Conservation (phyloP, 257 asterid genomes). For the Nicotiana noctiflora region DNA sequence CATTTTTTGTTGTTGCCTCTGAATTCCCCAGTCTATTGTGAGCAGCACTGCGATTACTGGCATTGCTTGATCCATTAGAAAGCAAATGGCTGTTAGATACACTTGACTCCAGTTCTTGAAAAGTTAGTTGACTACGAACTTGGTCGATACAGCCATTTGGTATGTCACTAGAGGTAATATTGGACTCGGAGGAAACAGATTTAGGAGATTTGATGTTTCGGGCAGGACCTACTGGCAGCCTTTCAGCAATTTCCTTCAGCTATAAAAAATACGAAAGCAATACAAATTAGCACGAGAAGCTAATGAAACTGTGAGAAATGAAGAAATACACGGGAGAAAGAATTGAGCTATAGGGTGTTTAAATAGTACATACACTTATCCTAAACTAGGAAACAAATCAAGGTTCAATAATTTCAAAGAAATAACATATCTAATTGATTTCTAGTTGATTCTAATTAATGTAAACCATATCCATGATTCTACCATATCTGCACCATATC, state of each 20-base stretch:
- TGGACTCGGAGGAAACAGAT: conserved; percentile 39
- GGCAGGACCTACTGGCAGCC: conserved; percentile 87
- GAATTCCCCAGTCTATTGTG: conserved; percentile 40
- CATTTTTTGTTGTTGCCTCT: conserved; percentile 51
- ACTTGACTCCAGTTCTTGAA: conserved; percentile 51
- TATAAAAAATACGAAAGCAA: conserved; percentile 17
- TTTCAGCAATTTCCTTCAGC: conserved; percentile 98
- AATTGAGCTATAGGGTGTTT: too few relatives aligned
- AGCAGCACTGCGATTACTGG: conserved; percentile 43
- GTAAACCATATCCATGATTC: not conserved
- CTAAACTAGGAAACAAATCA: too few relatives aligned
- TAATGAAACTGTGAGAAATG: not conserved
- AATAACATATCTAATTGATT: too few relatives aligned
- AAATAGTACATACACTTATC: too few relatives aligned
- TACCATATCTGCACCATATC: not conserved
- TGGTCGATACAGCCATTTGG: conserved; percentile 47
- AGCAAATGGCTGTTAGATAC: conserved; percentile 41
- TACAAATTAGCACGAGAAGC: conserved; percentile 14
- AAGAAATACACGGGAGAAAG: not conserved
- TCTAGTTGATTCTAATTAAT: not conserved
- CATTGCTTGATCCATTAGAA: conserved; percentile 53
- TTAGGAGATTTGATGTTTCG: conserved; percentile 64
- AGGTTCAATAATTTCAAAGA: too few relatives aligned
- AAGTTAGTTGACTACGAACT: conserved; percentile 40
- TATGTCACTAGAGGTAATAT: conserved; percentile 37